Percentiles rank a stretch among this genome's conserved stretches.
Evolutionary conservation across 2,329 filamentous ascomycete genomes (phyloP).

Genomic region (Onygenales sp.): DNA sequence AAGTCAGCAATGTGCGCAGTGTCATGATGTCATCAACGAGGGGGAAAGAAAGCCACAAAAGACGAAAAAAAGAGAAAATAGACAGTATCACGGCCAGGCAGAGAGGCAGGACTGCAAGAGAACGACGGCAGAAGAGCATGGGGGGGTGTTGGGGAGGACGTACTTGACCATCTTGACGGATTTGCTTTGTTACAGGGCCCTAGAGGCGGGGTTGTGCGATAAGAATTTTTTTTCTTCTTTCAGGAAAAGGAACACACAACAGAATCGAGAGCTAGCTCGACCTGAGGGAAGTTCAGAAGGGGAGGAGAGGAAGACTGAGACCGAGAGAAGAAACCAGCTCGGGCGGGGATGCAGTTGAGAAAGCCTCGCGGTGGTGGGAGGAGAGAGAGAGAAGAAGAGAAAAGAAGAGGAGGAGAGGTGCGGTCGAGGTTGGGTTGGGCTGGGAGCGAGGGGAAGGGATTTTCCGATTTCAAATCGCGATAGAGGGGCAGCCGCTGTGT

Average conservation of each 20-base stretch:
- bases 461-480: conserved; percentile 22
- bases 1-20: conserved; percentile 19
- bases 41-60: conserved; percentile 10
- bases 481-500: conserved; percentile 11
- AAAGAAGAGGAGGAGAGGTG: conserved; percentile 18
- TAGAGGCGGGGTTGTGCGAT: conserved; percentile 31
- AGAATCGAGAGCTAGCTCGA: conserved; percentile 37
- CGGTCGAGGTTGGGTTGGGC: conserved; percentile 13
- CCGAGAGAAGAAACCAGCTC: too few species aligned
- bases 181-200: conserved; percentile 25
- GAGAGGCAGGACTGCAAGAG: conserved; percentile 5
- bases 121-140: conserved; percentile 6
- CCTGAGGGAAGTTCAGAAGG: conserved; percentile 25
- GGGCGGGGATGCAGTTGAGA: conserved; percentile 10
- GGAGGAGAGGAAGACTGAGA: conserved; percentile 15
- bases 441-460: conserved; percentile 14
- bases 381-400: conserved; percentile 16
- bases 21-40: conserved; percentile 12
- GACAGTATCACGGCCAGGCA: neutral
- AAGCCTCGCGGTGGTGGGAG: neutral
- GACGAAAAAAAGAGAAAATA: conserved; percentile 6
- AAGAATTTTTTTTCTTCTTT: conserved; percentile 11
- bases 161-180: conserved; percentile 99
- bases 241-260: conserved; percentile 28
- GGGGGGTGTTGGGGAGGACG: conserved; percentile 40